Conservation (phyloP, 1,139 yeast species). For the Yamadazyma kanchanaburiensis region DNA sequence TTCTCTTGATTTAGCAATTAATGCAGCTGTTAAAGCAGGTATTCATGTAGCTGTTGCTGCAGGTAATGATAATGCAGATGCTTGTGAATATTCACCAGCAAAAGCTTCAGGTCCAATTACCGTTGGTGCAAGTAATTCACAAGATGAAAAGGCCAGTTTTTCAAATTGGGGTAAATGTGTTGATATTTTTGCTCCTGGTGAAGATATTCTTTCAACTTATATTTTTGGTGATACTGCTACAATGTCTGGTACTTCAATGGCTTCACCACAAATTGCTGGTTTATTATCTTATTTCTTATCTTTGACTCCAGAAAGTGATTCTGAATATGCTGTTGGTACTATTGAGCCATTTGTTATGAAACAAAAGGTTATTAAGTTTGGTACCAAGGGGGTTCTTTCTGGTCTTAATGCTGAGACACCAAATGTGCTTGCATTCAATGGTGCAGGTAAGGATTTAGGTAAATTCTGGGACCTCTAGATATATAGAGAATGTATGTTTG, state of each 20-base stretch:
- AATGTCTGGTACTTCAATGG: slow-evolving; percentile 98
- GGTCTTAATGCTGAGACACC: slow-evolving; percentile 81
- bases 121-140: slow-evolving; percentile 78
- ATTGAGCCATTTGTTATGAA: slow-evolving; percentile 85
- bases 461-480: slow-evolving; percentile 55
- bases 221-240: slow-evolving; percentile 88
- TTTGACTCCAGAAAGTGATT: slow-evolving; percentile 80
- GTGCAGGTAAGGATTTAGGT: slow-evolving; percentile 81
- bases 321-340: slow-evolving; percentile 63
- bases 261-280: slow-evolving; percentile 96
- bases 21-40: slow-evolving; percentile 81
- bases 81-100: slow-evolving; percentile 83
- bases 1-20: slow-evolving; percentile 75
- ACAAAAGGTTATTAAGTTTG: slow-evolving; percentile 78
- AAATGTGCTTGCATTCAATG: slow-evolving; percentile 86
- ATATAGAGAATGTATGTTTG: background rate
- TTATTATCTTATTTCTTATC: slow-evolving; percentile 85
- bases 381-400: slow-evolving; percentile 63
- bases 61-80: slow-evolving; percentile 83
- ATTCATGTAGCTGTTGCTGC: slow-evolving; percentile 86
- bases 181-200: slow-evolving; percentile 83
- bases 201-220: slow-evolving; percentile 77
- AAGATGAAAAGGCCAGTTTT: slow-evolving; percentile 75
- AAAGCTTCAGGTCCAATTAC: slow-evolving; percentile 72
- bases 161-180: slow-evolving; percentile 85